These are phyloP conservation scores for Picea glauca DNA, from an alignment of 75 land plant species.

Conservation along the genomic window DNA sequence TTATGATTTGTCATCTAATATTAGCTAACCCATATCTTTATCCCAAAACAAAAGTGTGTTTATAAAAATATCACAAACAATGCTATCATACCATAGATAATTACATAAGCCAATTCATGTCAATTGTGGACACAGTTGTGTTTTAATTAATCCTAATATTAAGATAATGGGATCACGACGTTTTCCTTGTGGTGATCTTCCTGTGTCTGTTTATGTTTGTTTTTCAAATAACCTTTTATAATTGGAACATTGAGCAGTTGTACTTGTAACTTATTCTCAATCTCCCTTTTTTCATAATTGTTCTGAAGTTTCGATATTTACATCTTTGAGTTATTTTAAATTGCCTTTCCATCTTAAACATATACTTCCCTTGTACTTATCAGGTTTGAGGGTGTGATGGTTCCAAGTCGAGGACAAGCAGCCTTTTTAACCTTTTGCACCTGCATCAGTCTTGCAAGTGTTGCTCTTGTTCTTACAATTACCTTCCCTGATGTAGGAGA, in stretches of 20 bases:
- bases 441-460: slow-evolving; percentile 86
- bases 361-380: background rate
- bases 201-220: background rate
- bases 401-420: slow-evolving; percentile 93
- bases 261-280: background rate
- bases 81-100: background rate
- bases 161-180: background rate
- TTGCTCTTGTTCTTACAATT: slow-evolving; percentile 87
- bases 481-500: slow-evolving; percentile 81
- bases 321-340: background rate
- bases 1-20: background rate
- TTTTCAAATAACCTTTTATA: background rate
- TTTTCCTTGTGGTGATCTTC: background rate
- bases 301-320: background rate
- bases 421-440: slow-evolving; percentile 93
- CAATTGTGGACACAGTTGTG: background rate
- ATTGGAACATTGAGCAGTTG: background rate
- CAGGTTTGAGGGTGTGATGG: slow-evolving; percentile 96
- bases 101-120: background rate
- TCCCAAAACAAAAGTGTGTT: background rate
- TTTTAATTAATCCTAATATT: background rate
- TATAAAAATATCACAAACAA: background rate
- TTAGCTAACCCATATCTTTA: background rate
- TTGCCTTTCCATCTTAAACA: slow-evolving; percentile 7
- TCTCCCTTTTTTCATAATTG: background rate